Percentiles rank a stretch among this genome's conserved stretches.
These are phyloP conservation scores for Fusarium redolens DNA, from an alignment of 2,329 filamentous ascomycete genomes.

Conservation along the genomic window DNA sequence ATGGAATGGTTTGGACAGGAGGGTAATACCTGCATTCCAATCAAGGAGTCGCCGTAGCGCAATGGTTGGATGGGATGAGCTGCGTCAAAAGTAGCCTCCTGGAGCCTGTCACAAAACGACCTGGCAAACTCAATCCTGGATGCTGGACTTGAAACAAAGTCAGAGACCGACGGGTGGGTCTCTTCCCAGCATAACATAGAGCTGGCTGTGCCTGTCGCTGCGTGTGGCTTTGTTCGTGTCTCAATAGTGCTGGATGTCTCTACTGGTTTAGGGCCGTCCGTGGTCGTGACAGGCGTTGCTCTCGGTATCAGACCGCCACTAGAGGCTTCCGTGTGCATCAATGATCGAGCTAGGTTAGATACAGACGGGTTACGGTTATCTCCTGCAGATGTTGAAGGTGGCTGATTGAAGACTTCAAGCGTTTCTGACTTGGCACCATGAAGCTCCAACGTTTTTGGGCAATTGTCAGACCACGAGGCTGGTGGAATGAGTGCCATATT, in stretches of 20 bases:
- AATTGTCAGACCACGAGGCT: background rate
- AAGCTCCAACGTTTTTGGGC: slow-evolving; percentile 1
- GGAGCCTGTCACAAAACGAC: slow-evolving; percentile 3
- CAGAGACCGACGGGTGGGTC: background rate
- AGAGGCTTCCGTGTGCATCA: background rate
- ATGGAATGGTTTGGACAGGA: background rate
- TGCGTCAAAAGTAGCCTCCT: background rate
- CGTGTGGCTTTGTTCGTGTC: background rate
- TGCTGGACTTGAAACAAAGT: background rate
- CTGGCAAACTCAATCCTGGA: background rate
- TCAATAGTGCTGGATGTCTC: background rate
- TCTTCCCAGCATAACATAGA: background rate
- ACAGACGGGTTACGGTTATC: background rate
- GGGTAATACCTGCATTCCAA: background rate
- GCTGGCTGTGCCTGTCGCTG: slow-evolving; percentile 1
- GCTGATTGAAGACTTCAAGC: background rate
- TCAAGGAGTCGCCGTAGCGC: background rate
- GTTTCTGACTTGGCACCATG: background rate
- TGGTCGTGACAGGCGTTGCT: background rate
- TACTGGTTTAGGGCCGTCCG: background rate
- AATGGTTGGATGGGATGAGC: background rate
- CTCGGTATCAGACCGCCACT: background rate
- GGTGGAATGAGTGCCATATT: background rate
- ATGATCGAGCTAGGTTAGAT: background rate
- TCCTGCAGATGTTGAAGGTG: background rate